phyloP scores from a whole-genome alignment of 1,284 basidiomycete genomes.

The Somion occarium region DNA sequence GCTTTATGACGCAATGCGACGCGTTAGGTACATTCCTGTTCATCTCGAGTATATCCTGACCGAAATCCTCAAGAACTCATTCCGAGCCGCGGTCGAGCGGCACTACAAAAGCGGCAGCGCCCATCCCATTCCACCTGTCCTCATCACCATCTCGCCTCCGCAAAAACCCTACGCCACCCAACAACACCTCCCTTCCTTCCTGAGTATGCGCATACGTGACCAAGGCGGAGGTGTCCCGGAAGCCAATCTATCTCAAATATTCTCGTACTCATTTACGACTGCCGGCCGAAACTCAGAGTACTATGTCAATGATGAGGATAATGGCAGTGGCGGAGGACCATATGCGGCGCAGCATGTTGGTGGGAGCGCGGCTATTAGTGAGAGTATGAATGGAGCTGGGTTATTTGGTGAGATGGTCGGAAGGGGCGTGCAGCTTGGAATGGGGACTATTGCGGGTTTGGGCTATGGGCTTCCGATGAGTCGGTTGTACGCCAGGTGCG shows the following conservation, averaged over 20 bases:
- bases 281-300: slow-evolving; percentile 41
- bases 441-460: slow-evolving; percentile 78
- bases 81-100: slow-evolving; percentile 84
- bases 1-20: background rate
- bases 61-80: slow-evolving; percentile 85
- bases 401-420: slow-evolving; percentile 74
- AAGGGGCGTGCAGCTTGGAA: slow-evolving; percentile 67
- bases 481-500: slow-evolving; percentile 68
- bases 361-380: slow-evolving; percentile 42
- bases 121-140: slow-evolving; percentile 54
- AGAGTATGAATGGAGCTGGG: slow-evolving; percentile 27
- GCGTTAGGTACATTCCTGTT: slow-evolving; percentile 73
- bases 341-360: slow-evolving; percentile 72
- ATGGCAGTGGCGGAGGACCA: slow-evolving; percentile 54
- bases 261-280: slow-evolving; percentile 90
- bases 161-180: slow-evolving; percentile 16
- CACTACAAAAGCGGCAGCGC: slow-evolving; percentile 42
- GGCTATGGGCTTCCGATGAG: slow-evolving; percentile 88
- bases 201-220: slow-evolving; percentile 79
- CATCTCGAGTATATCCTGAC: slow-evolving; percentile 89
- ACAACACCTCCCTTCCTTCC: slow-evolving; percentile 38
- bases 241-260: slow-evolving; percentile 72
- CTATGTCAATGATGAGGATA: slow-evolving; percentile 31
- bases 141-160: slow-evolving; percentile 68
- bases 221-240: slow-evolving; percentile 83